Evolutionary conservation across 148 eudicot species (phyloP), one percentile per base, ranked within the genome.

Genomic region (Rhododendron molle): DNA sequence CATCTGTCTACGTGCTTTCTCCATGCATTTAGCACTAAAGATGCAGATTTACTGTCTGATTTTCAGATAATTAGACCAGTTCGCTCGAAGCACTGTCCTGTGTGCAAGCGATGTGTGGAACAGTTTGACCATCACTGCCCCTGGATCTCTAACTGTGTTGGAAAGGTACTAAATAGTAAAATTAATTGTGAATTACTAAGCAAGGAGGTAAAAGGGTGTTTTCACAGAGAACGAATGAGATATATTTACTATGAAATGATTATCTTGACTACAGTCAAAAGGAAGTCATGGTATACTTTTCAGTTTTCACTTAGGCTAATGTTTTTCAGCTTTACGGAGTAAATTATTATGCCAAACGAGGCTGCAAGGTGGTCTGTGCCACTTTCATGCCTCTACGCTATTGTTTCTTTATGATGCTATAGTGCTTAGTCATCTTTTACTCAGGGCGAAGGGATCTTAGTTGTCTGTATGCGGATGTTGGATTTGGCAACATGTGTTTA

Each of bases 61-160:
- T 32, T 83, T 54, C 87, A 95, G 97, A 92, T 95, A 78, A 91
- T 91, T 74, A 90, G 98, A 89, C 93, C 91, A 54, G 87, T 93
- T 86, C 95, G 91, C 88, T 92, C 93, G 18, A 97, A 97, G 90
- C 99, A 97, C 87, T 97, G 99, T 84, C 93, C 98, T 76, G 82
- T 88, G n/a, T 97, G 99, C 88, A 95, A 95, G 87, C 96, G 92
- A 52, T 87, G 93, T 85, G 92, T 93, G 44, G 93, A 90, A 83
- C 92, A 92, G 78, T 90, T 91, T 89, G 92, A 93, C 85, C 93
- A 93, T 89, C 99, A 97, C 89, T 97, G 99, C 87, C 99, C 99
- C 82, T 97, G 99, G 99, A 95, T 97, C 81, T 95, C 99, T 88
- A 97, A 97, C 83, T 97, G 99, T 91, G 92, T 97, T 83, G 99